Percentiles rank a stretch among this genome's conserved stretches.
These are phyloP conservation scores for Lasiosphaeria hispida DNA, from an alignment of 495 filamentous ascomycete genomes.

Conservation along the genomic window DNA sequence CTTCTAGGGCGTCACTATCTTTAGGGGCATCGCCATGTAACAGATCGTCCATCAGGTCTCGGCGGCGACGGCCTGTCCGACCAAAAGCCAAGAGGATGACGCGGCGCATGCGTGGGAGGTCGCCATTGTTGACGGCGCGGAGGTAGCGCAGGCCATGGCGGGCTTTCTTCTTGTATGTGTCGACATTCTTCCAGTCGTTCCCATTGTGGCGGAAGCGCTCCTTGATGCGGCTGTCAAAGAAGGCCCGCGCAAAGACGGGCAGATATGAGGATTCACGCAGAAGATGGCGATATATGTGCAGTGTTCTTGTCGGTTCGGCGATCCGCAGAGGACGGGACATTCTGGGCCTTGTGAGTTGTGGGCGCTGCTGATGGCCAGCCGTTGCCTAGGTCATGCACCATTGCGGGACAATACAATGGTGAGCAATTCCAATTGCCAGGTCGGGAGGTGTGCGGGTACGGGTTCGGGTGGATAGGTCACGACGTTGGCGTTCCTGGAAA, in stretches of 20 bases:
- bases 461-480: no score
- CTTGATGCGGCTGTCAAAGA: slow-evolving; percentile 56
- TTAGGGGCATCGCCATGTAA: slow-evolving; percentile 37
- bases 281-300: slow-evolving; percentile 70
- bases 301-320: slow-evolving; percentile 40
- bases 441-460: no score
- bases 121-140: slow-evolving; percentile 55
- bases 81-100: slow-evolving; percentile 72
- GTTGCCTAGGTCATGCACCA: slow-evolving; percentile 2
- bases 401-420: background rate
- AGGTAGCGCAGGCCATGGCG: slow-evolving; percentile 37
- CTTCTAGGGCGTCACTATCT: slow-evolving; percentile 36
- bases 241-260: slow-evolving; percentile 61
- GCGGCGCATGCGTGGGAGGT: slow-evolving; percentile 56
- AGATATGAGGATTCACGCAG: slow-evolving; percentile 86
- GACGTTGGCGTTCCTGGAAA: no score
- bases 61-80: slow-evolving; percentile 64
- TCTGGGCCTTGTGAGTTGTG: background rate
- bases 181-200: slow-evolving; percentile 1
- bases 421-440: no score
- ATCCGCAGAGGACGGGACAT: slow-evolving; percentile 30
- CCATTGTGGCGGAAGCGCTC: slow-evolving; percentile 50
- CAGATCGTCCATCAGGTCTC: slow-evolving; percentile 56
- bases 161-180: slow-evolving; percentile 27
- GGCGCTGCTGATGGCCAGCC: background rate